Base-by-base conservation (phyloP, 1,139 yeast species). In the Lodderomyces jiufengensis region DNA sequence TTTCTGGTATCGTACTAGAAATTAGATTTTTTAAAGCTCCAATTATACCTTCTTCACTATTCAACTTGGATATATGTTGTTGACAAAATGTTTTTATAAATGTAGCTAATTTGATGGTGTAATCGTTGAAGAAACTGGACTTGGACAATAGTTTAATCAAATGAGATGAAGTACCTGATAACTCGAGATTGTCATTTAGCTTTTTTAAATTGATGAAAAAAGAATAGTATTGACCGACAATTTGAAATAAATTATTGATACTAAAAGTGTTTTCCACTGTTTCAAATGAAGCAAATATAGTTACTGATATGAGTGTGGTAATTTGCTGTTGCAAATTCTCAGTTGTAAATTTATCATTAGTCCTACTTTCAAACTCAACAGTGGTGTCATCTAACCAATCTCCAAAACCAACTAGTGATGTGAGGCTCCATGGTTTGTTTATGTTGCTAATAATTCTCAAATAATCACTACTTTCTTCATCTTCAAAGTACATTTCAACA, bases 361-460 rank as follows among this genome's bases (percentile, higher is more conserved):
- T 6, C 9, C 5, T 16, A 12, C 22, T 5, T 15, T 41, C 34
- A 34, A 56, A 49, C 10, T 36, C 38, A 5, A 54, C 39, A 4
- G 28, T 28, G 4, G 47, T 51, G 18, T 42, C 46, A 6, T 52
- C 54, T 26, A 61, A 46, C 70, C 70, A 61, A 37, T 54, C 45
- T 29, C 52, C 51, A 39, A 54, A 58, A 2, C 69, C 67, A 29
- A 64, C 42, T 16, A 59, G 38, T 11, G 52, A 53, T 1, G 54
- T 43, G 1, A 60, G 52, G 9, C 49, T 48, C 73, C 73, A 66
- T 1, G 52, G 42, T 24, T 46, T 43, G 3, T 61, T 50, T 9
- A 45, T 44, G 7, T 42, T 41, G 9, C 39, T 39, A 20, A 66
- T 47, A 3, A 37, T 41, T 27, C 48, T 46, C 3, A 44, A 31